Conservation (phyloP, 768 basidiomycete species). For the Macrolepiota albuminosa region DNA sequence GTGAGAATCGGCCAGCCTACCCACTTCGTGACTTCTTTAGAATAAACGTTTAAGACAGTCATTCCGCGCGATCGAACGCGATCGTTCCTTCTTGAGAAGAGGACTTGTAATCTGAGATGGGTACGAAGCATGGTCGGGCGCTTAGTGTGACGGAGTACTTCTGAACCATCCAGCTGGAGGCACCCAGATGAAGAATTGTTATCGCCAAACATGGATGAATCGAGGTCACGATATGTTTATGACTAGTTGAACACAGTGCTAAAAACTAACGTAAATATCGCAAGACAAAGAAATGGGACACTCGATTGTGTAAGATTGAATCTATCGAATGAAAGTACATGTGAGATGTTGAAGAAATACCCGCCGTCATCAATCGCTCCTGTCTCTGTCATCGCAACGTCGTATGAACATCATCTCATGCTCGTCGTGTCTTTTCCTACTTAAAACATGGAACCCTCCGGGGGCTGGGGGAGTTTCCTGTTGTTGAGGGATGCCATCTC, state of each 20-base stretch:
- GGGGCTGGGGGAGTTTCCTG: constrained; percentile 91
- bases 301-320: background rate
- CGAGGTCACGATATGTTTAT: background rate
- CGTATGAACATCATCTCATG: background rate
- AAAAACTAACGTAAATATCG: background rate
- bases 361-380: background rate
- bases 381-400: background rate
- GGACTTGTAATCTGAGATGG: background rate
- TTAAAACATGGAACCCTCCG: constrained; percentile 77
- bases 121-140: background rate
- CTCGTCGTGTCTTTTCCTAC: background rate
- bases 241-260: background rate
- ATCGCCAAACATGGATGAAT: background rate
- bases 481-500: constrained; percentile 94
- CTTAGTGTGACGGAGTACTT: background rate
- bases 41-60: background rate
- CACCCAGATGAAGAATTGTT: background rate
- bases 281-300: background rate
- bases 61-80: background rate
- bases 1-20: too few relatives aligned
- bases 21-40: background rate
- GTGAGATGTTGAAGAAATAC: constrained; percentile 1
- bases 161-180: background rate
- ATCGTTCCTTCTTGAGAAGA: background rate
- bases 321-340: constrained; percentile 9